Evolutionary conservation across 768 basidiomycete genomes (phyloP).

Genomic region (Fomitopsis pulvina): DNA sequence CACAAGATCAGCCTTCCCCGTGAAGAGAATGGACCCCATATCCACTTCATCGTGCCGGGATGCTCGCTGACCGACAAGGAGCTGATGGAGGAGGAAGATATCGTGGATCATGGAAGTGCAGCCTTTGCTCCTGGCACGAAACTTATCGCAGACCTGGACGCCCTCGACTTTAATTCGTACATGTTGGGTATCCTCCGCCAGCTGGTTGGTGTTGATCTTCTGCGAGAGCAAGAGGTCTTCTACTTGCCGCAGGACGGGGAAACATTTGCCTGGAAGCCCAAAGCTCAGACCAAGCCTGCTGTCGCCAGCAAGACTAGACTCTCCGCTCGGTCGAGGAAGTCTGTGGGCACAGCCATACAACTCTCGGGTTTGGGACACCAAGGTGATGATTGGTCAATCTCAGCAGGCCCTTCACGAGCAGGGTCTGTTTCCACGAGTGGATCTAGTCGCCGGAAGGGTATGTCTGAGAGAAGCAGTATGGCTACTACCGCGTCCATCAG

Average conservation of each 20-base stretch:
- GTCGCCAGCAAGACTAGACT: background rate
- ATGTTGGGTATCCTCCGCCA: slow-evolving; percentile 51
- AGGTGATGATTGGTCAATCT: too few relatives aligned
- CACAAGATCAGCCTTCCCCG: slow-evolving; percentile 59
- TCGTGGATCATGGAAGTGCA: slow-evolving; percentile 54
- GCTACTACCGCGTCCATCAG: slow-evolving; percentile 8
- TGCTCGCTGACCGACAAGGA: slow-evolving; percentile 54
- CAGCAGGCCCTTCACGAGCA: too few relatives aligned
- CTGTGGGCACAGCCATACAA: slow-evolving; percentile 8
- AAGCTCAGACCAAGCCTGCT: background rate
- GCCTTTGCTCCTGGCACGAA: slow-evolving; percentile 37
- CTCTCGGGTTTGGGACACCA: too few relatives aligned
- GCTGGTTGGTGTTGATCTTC: slow-evolving; percentile 57
- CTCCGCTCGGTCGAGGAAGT: slow-evolving; percentile 5
- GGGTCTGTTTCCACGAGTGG: slow-evolving; percentile 10
- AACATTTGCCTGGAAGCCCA: slow-evolving; percentile 5
- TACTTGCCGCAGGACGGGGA: slow-evolving; percentile 52
- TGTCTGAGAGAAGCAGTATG: slow-evolving; percentile 4
- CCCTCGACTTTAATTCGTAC: slow-evolving; percentile 43
- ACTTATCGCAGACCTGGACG: slow-evolving; percentile 42
- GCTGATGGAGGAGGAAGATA: slow-evolving; percentile 51
- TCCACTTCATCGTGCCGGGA: slow-evolving; percentile 64
- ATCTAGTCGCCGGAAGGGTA: slow-evolving; percentile 5
- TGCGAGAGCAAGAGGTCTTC: slow-evolving; percentile 59
- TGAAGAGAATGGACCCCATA: slow-evolving; percentile 43